Base-by-base conservation (phyloP, 768 basidiomycete genomes). In the Mycena indigotica region DNA sequence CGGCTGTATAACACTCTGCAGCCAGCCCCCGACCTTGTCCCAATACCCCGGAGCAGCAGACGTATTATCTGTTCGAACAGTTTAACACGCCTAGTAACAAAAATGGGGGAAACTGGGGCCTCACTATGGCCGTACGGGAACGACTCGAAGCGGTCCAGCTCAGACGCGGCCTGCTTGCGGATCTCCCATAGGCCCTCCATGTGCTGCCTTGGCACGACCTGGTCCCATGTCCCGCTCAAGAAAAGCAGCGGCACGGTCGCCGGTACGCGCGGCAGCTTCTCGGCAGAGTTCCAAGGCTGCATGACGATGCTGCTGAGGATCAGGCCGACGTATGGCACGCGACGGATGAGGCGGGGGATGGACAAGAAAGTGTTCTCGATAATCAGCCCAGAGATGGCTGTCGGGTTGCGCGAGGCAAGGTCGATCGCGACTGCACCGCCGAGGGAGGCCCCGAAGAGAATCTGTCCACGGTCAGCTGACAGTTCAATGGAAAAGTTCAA, bases 371-470 rank as follows among this genome's bases (percentile, higher is more conserved):
- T 89, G 70, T 91, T 91, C 71, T 91, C 89, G 50, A 90, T 72
- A 50, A 91, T 78, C 21, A 90, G 73, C 0, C 82, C 89, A 10
- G 72, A 53, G 41, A 88, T 76, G 82, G 79, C 73, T 19, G 78
- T 68, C 0, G 82, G 75, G 64, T 87, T 88, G 13, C 77, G 76
- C 46, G 79, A 80, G 1, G 86, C 87, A n/a, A 89, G 82, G 68
- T 87, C 82, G 21, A 91, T 84, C 4, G 84, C 79, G 4, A 91
- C 89, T 0, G 88, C 89, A 10, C 89, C 90, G 23, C 90, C 90
- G 28, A 89, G 84, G 5, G 79, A 83, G 50, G 82, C 81, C 12
- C 86, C 84, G 58, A 83, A 86, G 0, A 86, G 59, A 30, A 85
- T 73, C 81, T 81, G 32, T 8, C 17, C n/a, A n/a, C 72, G n/a